phyloP scores from a whole-genome alignment of 108 stramenopile genomes.

The Pseudonitzschia multistriata region DNA sequence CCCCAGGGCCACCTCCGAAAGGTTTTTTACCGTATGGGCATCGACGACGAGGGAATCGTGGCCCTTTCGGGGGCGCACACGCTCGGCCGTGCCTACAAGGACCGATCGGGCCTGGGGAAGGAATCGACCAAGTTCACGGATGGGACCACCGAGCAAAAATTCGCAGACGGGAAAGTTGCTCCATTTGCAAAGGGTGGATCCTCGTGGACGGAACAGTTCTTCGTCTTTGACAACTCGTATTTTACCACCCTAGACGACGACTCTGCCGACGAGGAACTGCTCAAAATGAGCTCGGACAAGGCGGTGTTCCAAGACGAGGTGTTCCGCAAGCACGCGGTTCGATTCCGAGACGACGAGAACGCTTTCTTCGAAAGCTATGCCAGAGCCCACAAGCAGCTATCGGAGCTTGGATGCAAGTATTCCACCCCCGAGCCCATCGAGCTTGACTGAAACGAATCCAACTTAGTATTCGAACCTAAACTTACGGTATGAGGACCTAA shows the following conservation, averaged over 20 bases:
- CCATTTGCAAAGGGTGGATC: conserved; percentile 88
- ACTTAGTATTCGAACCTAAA: too few relatives aligned
- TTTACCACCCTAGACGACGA: conserved; percentile 59
- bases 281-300: conserved; percentile 80
- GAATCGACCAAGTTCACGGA: conserved; percentile 94
- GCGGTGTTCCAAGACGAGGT: conserved; percentile 67
- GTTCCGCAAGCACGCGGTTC: conserved; percentile 69
- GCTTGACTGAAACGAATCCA: too few relatives aligned
- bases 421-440: too few relatives aligned
- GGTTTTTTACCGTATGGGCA: conserved; percentile 94
- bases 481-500: too few relatives aligned
- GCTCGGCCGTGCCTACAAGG: conserved; percentile 83
- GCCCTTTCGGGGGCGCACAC: conserved; percentile 92
- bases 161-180: conserved; percentile 83
- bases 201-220: conserved; percentile 76
- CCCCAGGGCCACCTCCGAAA: conserved; percentile 81
- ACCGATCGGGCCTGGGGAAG: conserved; percentile 76
- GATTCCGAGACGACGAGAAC: conserved; percentile 86
- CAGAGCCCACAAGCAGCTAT: conserved; percentile 88
- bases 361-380: conserved; percentile 91
- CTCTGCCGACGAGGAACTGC: conserved; percentile 58
- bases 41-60: conserved; percentile 93
- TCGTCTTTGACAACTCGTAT: conserved; percentile 88
- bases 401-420: conserved; percentile 87
- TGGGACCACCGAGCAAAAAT: conserved; percentile 70